phyloP scores from a whole-genome alignment of 2,329 filamentous ascomycete genomes.

The Mycogone perniciosa region DNA sequence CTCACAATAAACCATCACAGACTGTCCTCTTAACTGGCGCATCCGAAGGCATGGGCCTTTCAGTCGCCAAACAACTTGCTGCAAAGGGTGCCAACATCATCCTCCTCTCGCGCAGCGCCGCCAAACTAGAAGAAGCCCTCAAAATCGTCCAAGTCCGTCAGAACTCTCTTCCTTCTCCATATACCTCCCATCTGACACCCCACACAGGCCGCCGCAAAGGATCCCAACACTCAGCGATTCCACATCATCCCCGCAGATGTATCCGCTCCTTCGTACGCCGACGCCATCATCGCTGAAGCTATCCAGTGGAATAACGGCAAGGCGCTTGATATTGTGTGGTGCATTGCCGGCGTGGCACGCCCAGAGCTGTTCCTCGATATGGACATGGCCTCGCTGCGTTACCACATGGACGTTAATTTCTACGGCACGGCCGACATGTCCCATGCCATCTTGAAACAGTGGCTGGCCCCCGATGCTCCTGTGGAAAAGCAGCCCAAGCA shows the following conservation, averaged over 20 bases:
- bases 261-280: constrained; percentile 61
- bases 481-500: constrained; percentile 55
- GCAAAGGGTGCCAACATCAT: constrained; percentile 80
- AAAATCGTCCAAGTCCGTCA: constrained; percentile 53
- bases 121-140: constrained; percentile 67
- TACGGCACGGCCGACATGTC: constrained; percentile 82
- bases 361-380: constrained; percentile 76
- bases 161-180: not conserved
- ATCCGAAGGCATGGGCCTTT: constrained; percentile 86
- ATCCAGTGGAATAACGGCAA: constrained; percentile 70
- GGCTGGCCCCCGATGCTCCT: constrained; percentile 53
- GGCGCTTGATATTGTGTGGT: constrained; percentile 84
- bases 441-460: constrained; percentile 68
- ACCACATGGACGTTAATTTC: constrained; percentile 90
- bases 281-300: constrained; percentile 62
- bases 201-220: constrained; percentile 55
- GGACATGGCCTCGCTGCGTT: constrained; percentile 57
- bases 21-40: constrained; percentile 85
- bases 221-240: constrained; percentile 67
- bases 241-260: constrained; percentile 80
- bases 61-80: constrained; percentile 66
- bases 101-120: constrained; percentile 70
- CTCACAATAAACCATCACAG: constrained; percentile 37
- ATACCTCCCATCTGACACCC: constrained; percentile 1
- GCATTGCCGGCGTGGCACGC: constrained; percentile 67